phyloP scores from a whole-genome alignment of 2,329 filamentous ascomycete genomes.

The Paracamarosporium sp. region DNA sequence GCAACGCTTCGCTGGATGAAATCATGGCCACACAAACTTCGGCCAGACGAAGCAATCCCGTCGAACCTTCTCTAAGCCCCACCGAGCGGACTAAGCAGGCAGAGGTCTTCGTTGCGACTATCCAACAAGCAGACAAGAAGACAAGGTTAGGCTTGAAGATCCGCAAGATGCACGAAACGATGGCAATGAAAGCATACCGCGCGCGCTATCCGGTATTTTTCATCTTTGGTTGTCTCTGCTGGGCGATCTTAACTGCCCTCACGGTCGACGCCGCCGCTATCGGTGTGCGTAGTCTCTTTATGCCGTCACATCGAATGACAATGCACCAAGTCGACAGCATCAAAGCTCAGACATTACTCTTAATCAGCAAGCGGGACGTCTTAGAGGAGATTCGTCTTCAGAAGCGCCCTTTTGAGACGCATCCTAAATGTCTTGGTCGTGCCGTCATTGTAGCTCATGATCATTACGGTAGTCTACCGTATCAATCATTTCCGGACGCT shows the following conservation, averaged over 20 bases:
- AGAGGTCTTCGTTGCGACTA: too few species aligned
- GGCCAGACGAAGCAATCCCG: background rate
- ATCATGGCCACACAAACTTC: background rate
- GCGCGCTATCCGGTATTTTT: background rate
- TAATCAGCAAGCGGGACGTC: background rate
- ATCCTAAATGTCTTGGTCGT: conserved; percentile 34
- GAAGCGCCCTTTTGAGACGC: conserved; percentile 23
- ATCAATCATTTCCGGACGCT: conserved; percentile 19
- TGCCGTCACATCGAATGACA: background rate
- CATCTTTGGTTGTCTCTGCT: background rate
- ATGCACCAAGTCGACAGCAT: background rate
- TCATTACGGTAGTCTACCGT: conserved; percentile 15
- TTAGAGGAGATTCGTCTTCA: conserved; percentile 15
- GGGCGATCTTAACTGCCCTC: background rate
- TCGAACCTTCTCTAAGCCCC: background rate
- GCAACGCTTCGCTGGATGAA: background rate
- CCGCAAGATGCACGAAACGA: background rate
- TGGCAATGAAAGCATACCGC: background rate
- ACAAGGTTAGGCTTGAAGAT: background rate
- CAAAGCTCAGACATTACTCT: background rate
- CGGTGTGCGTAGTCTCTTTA: background rate
- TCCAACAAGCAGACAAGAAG: background rate
- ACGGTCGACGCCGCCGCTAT: background rate
- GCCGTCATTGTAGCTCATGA: conserved; percentile 21
- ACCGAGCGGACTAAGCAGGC: background rate